Evolutionary conservation across 345 rosid species (phyloP), one percentile per base, ranked within the genome.

Genomic region (Hibiscus tridactylites): DNA sequence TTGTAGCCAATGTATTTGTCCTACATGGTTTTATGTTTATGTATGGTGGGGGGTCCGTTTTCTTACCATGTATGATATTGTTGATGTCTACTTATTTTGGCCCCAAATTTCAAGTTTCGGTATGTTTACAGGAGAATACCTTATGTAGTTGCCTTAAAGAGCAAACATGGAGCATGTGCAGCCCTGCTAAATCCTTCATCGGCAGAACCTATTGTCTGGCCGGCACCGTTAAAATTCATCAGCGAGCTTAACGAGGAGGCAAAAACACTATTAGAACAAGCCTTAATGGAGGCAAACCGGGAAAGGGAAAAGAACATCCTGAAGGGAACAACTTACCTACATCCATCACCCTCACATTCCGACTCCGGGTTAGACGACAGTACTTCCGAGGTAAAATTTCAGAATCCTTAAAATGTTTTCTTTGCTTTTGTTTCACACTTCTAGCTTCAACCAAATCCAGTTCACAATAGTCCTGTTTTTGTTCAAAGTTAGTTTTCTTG

Each of bases 141-240:
- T 0, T 89, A 87, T 78, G 37, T 73, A 1, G 97, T 92, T 81
- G 99, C 99, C 0, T 39, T 81, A 76, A 96, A 86, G 78, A 82
- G 84, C 78, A 91, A 84, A 74, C 91, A 96, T 53, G 86, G 88
- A 80, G 87, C 88, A 19, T 92, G 97, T 83, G 94, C 96, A 3
- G 97, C 98, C 6, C 79, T 95, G 75, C 79, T 95, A 49, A 90
- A 96, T 70, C 99, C 99, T 12, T 80, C 95, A 16, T 89, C 99
- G 1, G 95, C 98, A 24, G 99, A 91, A 79, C 99, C 96, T 65
- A 90, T 96, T 17, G 97, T 96, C 26, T 96, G 99, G 99, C 99
- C 99, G 19, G 85, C 98, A 0, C 96, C 99, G 8, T 83, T 96
- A 61, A 96, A 96, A 77, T 96, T 96, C 87, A 92, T 96, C 72